Evolutionary conservation across 2,329 filamentous ascomycete species (phyloP).

Genomic region (Diplodia mutila): DNA sequence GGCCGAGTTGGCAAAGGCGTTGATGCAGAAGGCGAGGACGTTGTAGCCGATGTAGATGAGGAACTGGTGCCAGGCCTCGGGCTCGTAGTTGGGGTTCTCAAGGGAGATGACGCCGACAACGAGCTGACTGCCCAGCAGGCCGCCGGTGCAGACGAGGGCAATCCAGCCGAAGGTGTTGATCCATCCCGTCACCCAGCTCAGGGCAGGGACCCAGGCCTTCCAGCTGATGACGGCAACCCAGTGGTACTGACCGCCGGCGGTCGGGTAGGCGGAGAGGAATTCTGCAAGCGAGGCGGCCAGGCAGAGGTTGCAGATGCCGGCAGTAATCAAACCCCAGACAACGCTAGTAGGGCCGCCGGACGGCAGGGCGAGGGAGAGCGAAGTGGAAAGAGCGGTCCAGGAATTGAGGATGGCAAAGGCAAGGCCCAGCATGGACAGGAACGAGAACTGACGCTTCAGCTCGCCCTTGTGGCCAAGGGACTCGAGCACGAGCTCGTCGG

Average conservation of each 20-base stretch:
- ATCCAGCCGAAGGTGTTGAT: conserved; percentile 75
- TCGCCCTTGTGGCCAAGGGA: conserved; percentile 61
- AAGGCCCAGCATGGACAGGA: conserved; percentile 63
- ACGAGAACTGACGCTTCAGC: conserved; percentile 61
- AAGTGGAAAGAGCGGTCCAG: conserved; percentile 65
- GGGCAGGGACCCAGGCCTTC: conserved; percentile 61
- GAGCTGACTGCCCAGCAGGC: conserved; percentile 68
- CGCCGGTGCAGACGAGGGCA: conserved; percentile 66
- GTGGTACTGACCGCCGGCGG: conserved; percentile 63
- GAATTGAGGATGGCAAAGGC: conserved; percentile 67
- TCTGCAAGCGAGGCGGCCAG: conserved; percentile 71
- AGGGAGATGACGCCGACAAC: conserved; percentile 68
- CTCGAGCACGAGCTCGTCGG: conserved; percentile 42
- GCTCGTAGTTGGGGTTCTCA: conserved; percentile 60
- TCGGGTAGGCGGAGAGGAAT: conserved; percentile 68
- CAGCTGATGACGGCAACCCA: conserved; percentile 71
- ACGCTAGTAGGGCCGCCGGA: conserved; percentile 72
- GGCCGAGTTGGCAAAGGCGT: conserved; percentile 65
- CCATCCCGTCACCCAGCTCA: conserved; percentile 75
- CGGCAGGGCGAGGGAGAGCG: conserved; percentile 64
- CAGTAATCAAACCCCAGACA: conserved; percentile 67
- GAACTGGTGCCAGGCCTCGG: conserved; percentile 72
- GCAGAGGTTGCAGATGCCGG: conserved; percentile 68
- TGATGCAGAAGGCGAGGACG: conserved; percentile 63
- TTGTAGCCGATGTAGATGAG: conserved; percentile 71